phyloP scores from a whole-genome alignment of 768 basidiomycete species.

The Lactarius tabidus region DNA sequence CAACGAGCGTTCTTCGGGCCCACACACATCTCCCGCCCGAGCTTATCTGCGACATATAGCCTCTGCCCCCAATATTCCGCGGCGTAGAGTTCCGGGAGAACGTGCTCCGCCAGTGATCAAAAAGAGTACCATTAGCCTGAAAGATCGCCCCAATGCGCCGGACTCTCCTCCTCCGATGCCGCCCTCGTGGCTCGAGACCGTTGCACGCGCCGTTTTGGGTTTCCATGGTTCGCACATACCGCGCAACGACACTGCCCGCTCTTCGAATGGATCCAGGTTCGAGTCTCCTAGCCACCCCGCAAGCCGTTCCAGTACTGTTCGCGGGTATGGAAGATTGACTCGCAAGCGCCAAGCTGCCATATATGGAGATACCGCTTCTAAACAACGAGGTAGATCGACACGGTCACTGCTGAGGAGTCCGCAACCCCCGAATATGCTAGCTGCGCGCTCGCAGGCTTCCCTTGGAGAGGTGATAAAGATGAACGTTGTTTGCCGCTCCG shows the following conservation, averaged over 20 bases:
- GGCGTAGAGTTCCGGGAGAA: conserved; percentile 19
- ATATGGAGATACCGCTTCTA: conserved; percentile 28
- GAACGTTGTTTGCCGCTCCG: conserved; percentile 63
- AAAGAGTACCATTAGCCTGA: conserved; percentile 33
- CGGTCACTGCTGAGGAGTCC: conserved; percentile 3
- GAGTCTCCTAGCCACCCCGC: conserved; percentile 5
- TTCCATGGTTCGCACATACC: conserved; percentile 45
- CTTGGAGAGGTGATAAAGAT: conserved; percentile 45
- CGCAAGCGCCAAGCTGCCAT: conserved; percentile 28
- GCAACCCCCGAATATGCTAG: conserved; percentile 20
- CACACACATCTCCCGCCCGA: conserved; percentile 45
- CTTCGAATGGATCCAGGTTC: conserved; percentile 1
- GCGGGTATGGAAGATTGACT: conserved; percentile 27
- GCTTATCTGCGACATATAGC: conserved; percentile 74
- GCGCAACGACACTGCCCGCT: conserved; percentile 31
- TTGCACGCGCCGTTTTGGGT: conserved; percentile 58
- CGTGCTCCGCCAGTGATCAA: not conserved
- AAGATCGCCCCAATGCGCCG: conserved; percentile 33
- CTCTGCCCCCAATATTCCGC: conserved; percentile 48
- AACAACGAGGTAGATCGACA: conserved; percentile 11
- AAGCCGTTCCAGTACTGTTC: conserved; percentile 20
- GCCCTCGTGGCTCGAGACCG: conserved; percentile 64
- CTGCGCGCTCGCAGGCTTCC: conserved; percentile 31
- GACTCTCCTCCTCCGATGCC: conserved; percentile 50
- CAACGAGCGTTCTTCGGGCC: conserved; percentile 27